Base-by-base conservation (phyloP, 2,329 filamentous ascomycete species). In the Aspergillus versicolor region DNA sequence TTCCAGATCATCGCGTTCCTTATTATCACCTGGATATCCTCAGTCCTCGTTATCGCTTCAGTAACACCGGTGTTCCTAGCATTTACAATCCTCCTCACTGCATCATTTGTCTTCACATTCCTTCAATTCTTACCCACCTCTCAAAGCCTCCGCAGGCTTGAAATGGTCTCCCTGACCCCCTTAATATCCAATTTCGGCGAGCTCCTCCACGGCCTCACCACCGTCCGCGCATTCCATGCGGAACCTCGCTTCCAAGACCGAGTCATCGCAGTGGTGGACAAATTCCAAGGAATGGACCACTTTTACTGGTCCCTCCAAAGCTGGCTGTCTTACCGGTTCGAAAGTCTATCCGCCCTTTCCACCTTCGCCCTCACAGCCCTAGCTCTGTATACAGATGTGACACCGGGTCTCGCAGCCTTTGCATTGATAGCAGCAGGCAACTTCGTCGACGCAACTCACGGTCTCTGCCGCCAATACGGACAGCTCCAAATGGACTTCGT, bases 241-340 rank as follows among this genome's bases (percentile, higher is more conserved):
- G 88, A 96, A 64, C 77, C 82, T 4, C 86, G 89, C 52, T 96
- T 96, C 67, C 91, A 95, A 68, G 83, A 87, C 60, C 84, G 87
- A 50, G 90, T 95, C 52, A 88, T 97, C 34, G 78, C 82, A 2
- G 91, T 92, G 0, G 91, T 92, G 0, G 92, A 96, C 68, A 86
- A 87, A 17, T 96, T 96, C 69, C 92, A 96, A 71, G 91, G 91
- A 70, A 94, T 96, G 83, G 92, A 97, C 67, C 92, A 97, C 71
- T 96, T 96, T 75, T 96, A 95, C 76, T 96, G 92, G 89, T 90
- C 87, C 57, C 81, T 95, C 43, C 91, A 95, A 63, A 85, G 86
- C 7, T 96, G 92, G 92, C 80, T 96, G 2, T 87, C 87, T 70
- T 91, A 89, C 67, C 86, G 92, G 12, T 93, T 94, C 55, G 88